Evolutionary conservation across 2,329 filamentous ascomycete species (phyloP).

Genomic region (Calonectria crousiana): DNA sequence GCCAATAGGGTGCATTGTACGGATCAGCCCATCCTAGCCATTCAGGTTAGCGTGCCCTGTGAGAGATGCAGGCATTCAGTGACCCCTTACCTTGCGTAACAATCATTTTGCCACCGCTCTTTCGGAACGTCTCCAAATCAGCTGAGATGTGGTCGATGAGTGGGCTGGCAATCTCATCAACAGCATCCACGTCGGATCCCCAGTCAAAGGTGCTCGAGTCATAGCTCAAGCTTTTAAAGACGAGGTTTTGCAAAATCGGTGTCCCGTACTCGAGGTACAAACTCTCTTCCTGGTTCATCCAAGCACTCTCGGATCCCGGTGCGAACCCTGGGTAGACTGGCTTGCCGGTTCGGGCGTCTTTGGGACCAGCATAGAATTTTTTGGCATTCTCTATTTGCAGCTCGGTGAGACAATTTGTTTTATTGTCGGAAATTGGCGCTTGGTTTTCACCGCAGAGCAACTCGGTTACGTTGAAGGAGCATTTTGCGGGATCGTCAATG

Average conservation of each 20-base stretch:
- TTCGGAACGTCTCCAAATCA: neutral
- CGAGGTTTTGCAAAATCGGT: conserved; percentile 12
- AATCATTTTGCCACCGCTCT: conserved; percentile 12
- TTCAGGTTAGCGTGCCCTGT: neutral
- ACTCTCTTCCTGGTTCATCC: conserved; percentile 5
- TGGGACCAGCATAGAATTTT: neutral
- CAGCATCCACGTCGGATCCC: neutral
- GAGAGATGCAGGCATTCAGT: neutral
- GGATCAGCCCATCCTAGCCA: conserved; percentile 15
- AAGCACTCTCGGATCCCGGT: neutral
- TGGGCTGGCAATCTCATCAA: conserved; percentile 3
- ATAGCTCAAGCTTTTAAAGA: conserved; percentile 10
- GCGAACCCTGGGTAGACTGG: conserved; percentile 9
- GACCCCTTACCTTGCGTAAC: neutral
- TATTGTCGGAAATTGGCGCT: neutral
- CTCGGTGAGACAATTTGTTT: neutral
- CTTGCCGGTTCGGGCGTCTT: neutral
- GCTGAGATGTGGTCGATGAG: conserved; percentile 5
- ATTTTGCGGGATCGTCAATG: neutral
- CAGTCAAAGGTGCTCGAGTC: conserved; percentile 2
- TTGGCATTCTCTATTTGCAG: neutral
- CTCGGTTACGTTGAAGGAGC: neutral
- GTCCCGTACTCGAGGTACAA: neutral
- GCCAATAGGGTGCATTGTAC: conserved; percentile 11
- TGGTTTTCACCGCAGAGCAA: neutral